These are phyloP conservation scores for Claviceps monticola DNA, from an alignment of 2,329 filamentous ascomycete genomes.

Conservation along the genomic window DNA sequence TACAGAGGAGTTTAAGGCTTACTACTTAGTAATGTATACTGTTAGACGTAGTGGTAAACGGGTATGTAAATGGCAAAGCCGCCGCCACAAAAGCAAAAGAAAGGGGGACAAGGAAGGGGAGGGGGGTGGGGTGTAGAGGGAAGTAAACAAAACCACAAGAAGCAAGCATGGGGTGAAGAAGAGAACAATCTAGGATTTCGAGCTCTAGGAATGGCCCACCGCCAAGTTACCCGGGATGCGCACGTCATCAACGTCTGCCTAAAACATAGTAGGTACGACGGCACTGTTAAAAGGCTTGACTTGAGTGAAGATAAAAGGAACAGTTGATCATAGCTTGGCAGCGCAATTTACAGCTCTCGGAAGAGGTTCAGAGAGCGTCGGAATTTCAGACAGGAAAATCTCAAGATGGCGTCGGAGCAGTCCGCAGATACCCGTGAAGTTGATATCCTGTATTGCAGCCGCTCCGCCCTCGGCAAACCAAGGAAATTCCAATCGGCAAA, in stretches of 20 bases:
- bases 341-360: background rate
- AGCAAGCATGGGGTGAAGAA: slow-evolving; percentile 1
- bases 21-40: background rate
- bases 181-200: background rate
- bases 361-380: background rate
- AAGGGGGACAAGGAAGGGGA: background rate
- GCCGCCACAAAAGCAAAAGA: slow-evolving; percentile 5
- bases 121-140: background rate
- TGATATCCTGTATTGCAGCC: background rate
- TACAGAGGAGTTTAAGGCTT: background rate
- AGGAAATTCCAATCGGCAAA: background rate
- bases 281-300: background rate
- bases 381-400: background rate
- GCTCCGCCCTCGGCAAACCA: background rate
- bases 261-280: background rate
- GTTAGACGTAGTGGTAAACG: slow-evolving; percentile 2
- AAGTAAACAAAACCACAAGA: background rate
- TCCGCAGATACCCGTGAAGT: background rate
- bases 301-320: background rate
- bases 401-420: slow-evolving; percentile 2
- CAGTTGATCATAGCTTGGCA: background rate
- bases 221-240: background rate
- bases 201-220: background rate
- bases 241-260: background rate
- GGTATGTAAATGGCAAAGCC: slow-evolving; percentile 2